A percentile compares a stretch with the other conserved stretches of the same genome.
phyloP scores from a whole-genome alignment of 78 protist genomes.

The Dictyostelium citrinum region DNA sequence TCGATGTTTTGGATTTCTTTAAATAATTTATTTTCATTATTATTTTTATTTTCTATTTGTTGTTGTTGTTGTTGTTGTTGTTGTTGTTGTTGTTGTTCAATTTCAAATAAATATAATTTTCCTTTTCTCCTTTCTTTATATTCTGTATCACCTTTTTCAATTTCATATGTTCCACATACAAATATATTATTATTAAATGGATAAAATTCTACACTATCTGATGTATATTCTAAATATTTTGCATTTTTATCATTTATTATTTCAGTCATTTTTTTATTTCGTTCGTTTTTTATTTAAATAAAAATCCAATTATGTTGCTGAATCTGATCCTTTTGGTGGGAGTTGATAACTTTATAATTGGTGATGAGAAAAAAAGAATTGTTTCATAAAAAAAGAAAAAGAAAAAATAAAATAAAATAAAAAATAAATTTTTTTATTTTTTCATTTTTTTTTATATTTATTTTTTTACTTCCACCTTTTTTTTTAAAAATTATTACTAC shows the following conservation, averaged over 20 bases:
- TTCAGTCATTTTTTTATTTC: background rate
- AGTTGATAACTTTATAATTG: too few relatives aligned
- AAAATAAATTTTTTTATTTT: too few relatives aligned
- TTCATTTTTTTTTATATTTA: too few relatives aligned
- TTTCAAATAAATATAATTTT: slow-evolving; percentile 47
- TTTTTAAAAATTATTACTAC: too few relatives aligned
- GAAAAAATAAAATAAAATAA: too few relatives aligned
- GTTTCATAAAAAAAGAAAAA: too few relatives aligned
- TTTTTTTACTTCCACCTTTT: too few relatives aligned
- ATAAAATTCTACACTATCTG: slow-evolving; percentile 82
- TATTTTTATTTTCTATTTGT: background rate
- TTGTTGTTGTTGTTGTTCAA: background rate
- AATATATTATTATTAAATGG: slow-evolving; percentile 20
- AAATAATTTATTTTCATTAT: background rate
- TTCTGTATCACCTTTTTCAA: slow-evolving; percentile 55
- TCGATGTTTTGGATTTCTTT: slow-evolving; percentile 20
- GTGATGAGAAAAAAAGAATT: too few relatives aligned
- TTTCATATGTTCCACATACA: slow-evolving; percentile 65
- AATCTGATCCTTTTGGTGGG: too few relatives aligned
- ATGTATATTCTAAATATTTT: slow-evolving; percentile 29
- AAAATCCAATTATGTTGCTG: too few relatives aligned
- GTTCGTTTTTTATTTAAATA: too few relatives aligned
- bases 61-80: background rate
- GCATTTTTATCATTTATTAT: background rate
- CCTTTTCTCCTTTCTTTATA: slow-evolving; percentile 69